Evolutionary conservation across 495 filamentous ascomycete species (phyloP).

Genomic region (Aspergillus baeticus): DNA sequence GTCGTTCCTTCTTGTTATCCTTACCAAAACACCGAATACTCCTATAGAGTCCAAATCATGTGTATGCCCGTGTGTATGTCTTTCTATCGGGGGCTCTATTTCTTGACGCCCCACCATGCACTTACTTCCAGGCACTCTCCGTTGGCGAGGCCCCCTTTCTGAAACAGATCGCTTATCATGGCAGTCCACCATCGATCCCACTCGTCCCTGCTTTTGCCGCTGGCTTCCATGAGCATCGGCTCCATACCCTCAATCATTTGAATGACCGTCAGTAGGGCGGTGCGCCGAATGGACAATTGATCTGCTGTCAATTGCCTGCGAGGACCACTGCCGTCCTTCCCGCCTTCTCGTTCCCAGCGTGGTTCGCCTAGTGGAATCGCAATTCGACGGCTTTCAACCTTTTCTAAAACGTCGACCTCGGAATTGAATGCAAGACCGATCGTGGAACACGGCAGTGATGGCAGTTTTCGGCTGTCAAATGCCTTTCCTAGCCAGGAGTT

Average conservation of each 20-base stretch:
- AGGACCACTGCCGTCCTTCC: conserved; percentile 37
- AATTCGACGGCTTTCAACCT: conserved; percentile 70
- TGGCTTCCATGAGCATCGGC: conserved; percentile 75
- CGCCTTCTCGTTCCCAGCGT: conserved; percentile 77
- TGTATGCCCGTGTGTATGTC: conserved; percentile 13
- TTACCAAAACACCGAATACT: conserved; percentile 19
- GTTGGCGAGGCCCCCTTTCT: conserved; percentile 72
- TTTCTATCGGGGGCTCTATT: conserved; percentile 24
- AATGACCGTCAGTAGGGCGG: conserved; percentile 77
- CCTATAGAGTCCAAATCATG: conserved; percentile 17
- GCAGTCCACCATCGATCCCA: conserved; percentile 89
- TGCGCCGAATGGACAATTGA: conserved; percentile 72
- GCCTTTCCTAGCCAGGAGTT: conserved; percentile 80
- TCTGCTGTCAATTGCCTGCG: conserved; percentile 60
- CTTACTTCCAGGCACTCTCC: conserved; percentile 92
- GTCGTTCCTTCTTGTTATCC: conserved; percentile 21
- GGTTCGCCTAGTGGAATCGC: conserved; percentile 85
- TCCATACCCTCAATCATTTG: conserved; percentile 88
- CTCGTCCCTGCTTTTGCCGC: conserved; percentile 83
- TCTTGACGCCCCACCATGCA: conserved; percentile 89
- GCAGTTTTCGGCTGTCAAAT: conserved; percentile 67
- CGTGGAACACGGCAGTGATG: conserved; percentile 75
- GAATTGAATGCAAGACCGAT: conserved; percentile 77
- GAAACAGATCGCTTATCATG: conserved; percentile 81
- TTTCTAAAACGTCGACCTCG: conserved; percentile 69